Evolutionary conservation across 768 basidiomycete genomes (phyloP).

Genomic region (Termitomyces heimii): DNA sequence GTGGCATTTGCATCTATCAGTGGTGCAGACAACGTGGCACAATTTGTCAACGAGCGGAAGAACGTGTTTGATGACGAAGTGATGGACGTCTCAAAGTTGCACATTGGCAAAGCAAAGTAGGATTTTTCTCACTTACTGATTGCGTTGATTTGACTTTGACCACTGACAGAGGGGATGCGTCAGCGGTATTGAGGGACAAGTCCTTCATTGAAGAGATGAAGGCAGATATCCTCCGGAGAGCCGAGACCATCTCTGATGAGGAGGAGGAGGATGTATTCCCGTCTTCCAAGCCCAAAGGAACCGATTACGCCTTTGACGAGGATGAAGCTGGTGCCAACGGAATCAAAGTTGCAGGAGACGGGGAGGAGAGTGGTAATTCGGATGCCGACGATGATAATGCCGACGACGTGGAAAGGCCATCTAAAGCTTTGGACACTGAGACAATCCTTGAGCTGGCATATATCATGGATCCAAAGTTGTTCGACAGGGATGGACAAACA

Average conservation of each 20-base stretch:
- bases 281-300: conserved; percentile 21
- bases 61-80: conserved; percentile 75
- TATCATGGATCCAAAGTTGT: conserved; percentile 65
- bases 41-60: conserved; percentile 36
- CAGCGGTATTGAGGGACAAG: conserved; percentile 46
- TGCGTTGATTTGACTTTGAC: not conserved
- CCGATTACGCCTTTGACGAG: conserved; percentile 25
- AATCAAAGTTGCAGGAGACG: conserved; percentile 54
- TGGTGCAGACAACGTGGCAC: conserved; percentile 7
- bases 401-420: conserved; percentile 21
- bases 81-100: conserved; percentile 57
- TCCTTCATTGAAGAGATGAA: conserved; percentile 72
- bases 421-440: conserved; percentile 35
- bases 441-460: conserved; percentile 74
- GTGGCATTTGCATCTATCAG: not conserved
- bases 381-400: conserved; percentile 28
- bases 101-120: conserved; percentile 56
- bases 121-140: conserved; percentile 1
- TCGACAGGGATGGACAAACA: conserved; percentile 72
- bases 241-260: conserved; percentile 61
- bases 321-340: conserved; percentile 48
- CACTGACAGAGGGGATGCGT: conserved; percentile 35
- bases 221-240: conserved; percentile 72
- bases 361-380: conserved; percentile 34
- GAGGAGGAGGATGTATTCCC: conserved; percentile 30